Evolutionary conservation across 2,329 filamentous ascomycete genomes (phyloP).

Genomic region (Ceratocystis variospora): DNA sequence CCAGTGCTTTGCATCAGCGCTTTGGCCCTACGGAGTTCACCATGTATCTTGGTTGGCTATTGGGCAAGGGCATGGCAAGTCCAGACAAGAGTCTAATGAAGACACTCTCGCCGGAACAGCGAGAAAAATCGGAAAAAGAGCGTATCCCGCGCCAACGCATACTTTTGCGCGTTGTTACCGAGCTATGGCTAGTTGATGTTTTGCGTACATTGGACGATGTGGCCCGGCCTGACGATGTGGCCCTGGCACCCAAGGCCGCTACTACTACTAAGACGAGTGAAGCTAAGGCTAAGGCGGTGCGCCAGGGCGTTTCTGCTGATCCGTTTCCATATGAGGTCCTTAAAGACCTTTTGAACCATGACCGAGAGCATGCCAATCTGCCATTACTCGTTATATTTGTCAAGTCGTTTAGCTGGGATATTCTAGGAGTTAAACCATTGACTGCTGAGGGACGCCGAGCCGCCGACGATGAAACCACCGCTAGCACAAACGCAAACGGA

Average conservation of each 20-base stretch:
- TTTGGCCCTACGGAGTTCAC: slow-evolving; percentile 88
- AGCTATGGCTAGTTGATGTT: slow-evolving; percentile 87
- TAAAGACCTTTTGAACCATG: slow-evolving; percentile 87
- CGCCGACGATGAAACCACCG: slow-evolving; percentile 58
- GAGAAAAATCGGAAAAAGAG: slow-evolving; percentile 93
- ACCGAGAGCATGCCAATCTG: slow-evolving; percentile 81
- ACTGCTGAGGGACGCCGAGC: slow-evolving; percentile 69
- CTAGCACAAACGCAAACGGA: slow-evolving; percentile 37
- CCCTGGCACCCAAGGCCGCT: slow-evolving; percentile 40
- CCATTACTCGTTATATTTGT: slow-evolving; percentile 89
- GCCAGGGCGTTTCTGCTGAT: slow-evolving; percentile 53
- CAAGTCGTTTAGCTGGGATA: slow-evolving; percentile 92
- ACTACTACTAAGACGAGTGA: slow-evolving; percentile 43
- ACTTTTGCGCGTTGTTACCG: slow-evolving; percentile 78
- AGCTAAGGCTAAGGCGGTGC: slow-evolving; percentile 41
- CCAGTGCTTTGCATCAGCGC: slow-evolving; percentile 88
- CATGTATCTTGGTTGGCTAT: slow-evolving; percentile 77
- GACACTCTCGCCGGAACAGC: slow-evolving; percentile 60
- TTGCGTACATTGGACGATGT: slow-evolving; percentile 65
- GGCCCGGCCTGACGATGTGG: slow-evolving; percentile 47
- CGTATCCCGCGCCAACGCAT: slow-evolving; percentile 73
- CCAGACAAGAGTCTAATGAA: slow-evolving; percentile 79
- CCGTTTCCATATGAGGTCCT: slow-evolving; percentile 95
- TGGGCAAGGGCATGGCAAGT: slow-evolving; percentile 80
- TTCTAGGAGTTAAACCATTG: slow-evolving; percentile 63